Base-by-base conservation (phyloP, 495 filamentous ascomycete genomes). In the Penicillium riverlandense region DNA sequence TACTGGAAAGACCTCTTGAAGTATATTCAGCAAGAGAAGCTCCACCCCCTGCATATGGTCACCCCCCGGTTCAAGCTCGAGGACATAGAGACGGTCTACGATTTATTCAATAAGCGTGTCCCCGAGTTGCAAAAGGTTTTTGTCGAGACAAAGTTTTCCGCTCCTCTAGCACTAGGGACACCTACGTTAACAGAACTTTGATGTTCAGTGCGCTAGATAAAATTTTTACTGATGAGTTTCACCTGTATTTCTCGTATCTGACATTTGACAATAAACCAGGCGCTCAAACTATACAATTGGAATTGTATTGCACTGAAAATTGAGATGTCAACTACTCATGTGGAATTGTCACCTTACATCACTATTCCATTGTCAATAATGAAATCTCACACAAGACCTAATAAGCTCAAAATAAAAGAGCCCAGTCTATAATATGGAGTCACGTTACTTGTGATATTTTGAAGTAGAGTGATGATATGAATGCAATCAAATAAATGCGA, bases 31-130 rank as follows among this genome's bases (percentile, higher is more conserved):
- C 61, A 62, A 4, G 78, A 80, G n/a, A 71, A 84, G 43, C 82
- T 94, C 37, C 79, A 95, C 41, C 88, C 88, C 1, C 61, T 82
- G 4, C 79, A 83, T 57, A 94, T 95, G 81, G 62, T 95, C 9
- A 82, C 78, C 14, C 89, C 95, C 56, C 80, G 88, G 1, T 71
- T 87, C 12, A 62, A 70, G 1, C 52, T 95, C 0, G 84, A 91
- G 42, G 88, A 94, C 41, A 55, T 89, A 38, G 81, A 78, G 37
- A 74, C 72, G 45, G 65, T 88, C 5, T 90, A 90, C 49, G 59
- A 71, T 37, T 78, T 74, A 55, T 89, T 86, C 40, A 76, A 90
- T 28, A 71, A 75, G 56, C 72, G 78, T 50, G 76, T 82, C 44
- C 78, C 82, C 36, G 67, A 70, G 4, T 81, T 86, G 61, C 76